Evolutionary conservation across 139 green algal species (phyloP).

Genomic region (Medakamo hakoo): DNA sequence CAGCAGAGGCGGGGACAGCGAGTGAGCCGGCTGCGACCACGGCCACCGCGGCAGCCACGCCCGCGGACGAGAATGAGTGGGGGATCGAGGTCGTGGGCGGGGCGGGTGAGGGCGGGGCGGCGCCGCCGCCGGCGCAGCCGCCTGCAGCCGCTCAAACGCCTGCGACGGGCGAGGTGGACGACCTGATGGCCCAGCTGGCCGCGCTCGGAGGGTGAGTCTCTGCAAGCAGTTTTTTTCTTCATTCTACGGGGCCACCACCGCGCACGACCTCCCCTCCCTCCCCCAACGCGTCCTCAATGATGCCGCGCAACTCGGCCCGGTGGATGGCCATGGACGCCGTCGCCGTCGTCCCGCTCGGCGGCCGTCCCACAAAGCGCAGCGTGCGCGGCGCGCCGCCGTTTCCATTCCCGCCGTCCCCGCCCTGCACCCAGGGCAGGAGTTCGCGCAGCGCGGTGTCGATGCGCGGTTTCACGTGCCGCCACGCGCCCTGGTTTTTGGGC

Average conservation of each 20-base stretch:
- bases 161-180: conserved; percentile 34
- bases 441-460: conserved; percentile 29
- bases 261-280: neutral
- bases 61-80: conserved; percentile 75
- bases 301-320: conserved; percentile 20
- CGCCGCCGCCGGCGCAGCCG: conserved; percentile 18
- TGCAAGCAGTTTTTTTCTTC: neutral
- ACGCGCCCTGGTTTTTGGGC: conserved; percentile 62
- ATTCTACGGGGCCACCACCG: neutral
- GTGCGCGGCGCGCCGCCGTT: neutral
- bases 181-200: conserved; percentile 56
- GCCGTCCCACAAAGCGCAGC: conserved; percentile 37
- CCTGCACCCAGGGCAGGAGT: neutral
- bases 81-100: conserved; percentile 38
- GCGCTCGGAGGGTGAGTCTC: conserved; percentile 9
- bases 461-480: conserved; percentile 32
- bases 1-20: conserved; percentile 15
- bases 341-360: conserved; percentile 24
- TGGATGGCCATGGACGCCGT: conserved; percentile 41
- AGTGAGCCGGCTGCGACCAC: conserved; percentile 15
- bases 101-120: neutral
- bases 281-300: conserved; percentile 22
- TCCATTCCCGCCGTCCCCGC: neutral
- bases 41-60: conserved; percentile 18
- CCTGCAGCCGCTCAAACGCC: conserved; percentile 28